Conservation (phyloP, 169 alveolate genomes). For the Plasmodium sp. region DNA sequence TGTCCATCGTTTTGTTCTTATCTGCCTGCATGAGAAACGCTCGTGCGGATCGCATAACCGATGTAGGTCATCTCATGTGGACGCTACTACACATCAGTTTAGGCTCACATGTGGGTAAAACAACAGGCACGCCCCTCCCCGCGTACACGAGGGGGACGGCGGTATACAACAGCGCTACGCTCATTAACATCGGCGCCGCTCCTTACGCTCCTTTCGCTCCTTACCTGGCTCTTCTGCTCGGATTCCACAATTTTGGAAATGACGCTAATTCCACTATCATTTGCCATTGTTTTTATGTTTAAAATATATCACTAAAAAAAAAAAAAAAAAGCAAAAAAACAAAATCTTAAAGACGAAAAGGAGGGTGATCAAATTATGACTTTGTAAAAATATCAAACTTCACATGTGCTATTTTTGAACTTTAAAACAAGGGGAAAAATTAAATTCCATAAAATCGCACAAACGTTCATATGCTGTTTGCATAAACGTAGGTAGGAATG, state of each 20-base stretch:
- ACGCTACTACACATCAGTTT: neutral
- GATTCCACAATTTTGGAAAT: slow-evolving; percentile 73
- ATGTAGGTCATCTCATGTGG: neutral
- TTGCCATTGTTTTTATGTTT: slow-evolving; percentile 29
- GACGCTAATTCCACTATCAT: slow-evolving; percentile 71
- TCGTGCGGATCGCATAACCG: neutral
- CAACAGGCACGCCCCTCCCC: neutral
- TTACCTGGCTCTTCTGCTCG: slow-evolving; percentile 72
- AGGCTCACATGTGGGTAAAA: neutral
- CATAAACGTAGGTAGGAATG: neutral
- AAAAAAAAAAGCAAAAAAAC: neutral
- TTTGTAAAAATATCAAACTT: slow-evolving; percentile 12
- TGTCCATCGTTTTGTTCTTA: neutral
- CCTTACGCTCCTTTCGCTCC: neutral
- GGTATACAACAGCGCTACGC: neutral
- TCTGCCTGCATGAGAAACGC: neutral
- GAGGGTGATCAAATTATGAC: slow-evolving; percentile 4
- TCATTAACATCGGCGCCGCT: neutral
- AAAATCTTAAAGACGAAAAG: slow-evolving; percentile 22
- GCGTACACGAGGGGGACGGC: neutral
- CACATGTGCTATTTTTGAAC: slow-evolving; percentile 5
- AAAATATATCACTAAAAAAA: slow-evolving; percentile 57
- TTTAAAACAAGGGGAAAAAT: slow-evolving; percentile 16
- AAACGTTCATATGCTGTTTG: neutral
- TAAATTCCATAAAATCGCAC: slow-evolving; percentile 3